Conservation (phyloP, 2,329 filamentous ascomycete genomes). For the Colletotrichum chlorophyti region DNA sequence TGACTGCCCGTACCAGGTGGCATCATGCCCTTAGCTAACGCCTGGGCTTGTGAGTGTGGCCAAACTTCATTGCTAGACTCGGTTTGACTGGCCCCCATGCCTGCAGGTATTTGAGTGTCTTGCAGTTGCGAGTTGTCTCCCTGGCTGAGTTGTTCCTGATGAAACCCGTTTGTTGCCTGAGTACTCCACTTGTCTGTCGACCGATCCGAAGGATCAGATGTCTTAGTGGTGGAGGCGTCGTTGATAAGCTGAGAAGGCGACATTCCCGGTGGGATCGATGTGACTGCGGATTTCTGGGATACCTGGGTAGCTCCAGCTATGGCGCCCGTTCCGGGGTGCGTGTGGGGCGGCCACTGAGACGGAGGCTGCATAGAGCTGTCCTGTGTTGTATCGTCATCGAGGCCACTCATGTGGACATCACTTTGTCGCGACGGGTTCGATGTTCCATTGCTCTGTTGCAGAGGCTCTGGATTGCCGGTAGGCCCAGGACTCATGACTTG, state of each 20-base stretch:
- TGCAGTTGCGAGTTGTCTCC: slow-evolving; percentile 52
- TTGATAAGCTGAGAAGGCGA: slow-evolving; percentile 71
- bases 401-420: slow-evolving; percentile 69
- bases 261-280: slow-evolving; percentile 62
- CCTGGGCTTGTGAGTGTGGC: slow-evolving; percentile 65
- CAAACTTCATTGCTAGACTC: slow-evolving; percentile 61
- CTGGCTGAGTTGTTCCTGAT: slow-evolving; percentile 50
- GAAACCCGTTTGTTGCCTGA: slow-evolving; percentile 73
- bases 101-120: slow-evolving; percentile 56
- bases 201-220: slow-evolving; percentile 71
- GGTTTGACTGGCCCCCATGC: slow-evolving; percentile 46
- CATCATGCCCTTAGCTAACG: slow-evolving; percentile 49
- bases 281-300: slow-evolving; percentile 69
- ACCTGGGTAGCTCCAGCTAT: slow-evolving; percentile 60
- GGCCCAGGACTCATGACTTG: slow-evolving; percentile 64
- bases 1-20: slow-evolving; percentile 41
- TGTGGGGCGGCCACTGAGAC: slow-evolving; percentile 38
- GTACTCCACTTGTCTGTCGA: slow-evolving; percentile 73
- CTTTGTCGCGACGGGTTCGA: slow-evolving; percentile 54
- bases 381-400: slow-evolving; percentile 56
- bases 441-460: slow-evolving; percentile 61
- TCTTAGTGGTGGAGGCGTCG: slow-evolving; percentile 94
- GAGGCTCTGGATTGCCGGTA: slow-evolving; percentile 57
- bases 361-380: slow-evolving; percentile 58
- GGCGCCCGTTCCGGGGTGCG: slow-evolving; percentile 46